phyloP scores from a whole-genome alignment of 805 yeast species.

The Ogataea populi-albae region DNA sequence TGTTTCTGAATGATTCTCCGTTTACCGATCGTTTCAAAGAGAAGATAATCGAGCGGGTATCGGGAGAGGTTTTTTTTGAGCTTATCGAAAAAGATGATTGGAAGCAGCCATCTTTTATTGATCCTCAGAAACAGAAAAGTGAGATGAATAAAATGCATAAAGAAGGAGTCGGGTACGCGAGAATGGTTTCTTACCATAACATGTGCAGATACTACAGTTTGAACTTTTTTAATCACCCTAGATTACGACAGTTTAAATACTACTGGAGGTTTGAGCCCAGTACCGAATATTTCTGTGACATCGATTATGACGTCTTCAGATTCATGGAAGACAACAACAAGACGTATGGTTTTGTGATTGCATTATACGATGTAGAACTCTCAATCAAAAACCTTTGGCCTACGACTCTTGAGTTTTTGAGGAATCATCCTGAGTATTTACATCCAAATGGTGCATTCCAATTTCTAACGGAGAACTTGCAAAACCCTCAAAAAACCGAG shows the following conservation, averaged over 20 bases:
- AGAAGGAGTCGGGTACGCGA: constrained; percentile 56
- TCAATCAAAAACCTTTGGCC: constrained; percentile 67
- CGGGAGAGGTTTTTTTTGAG: constrained; percentile 49
- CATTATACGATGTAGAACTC: constrained; percentile 67
- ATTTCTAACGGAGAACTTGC: constrained; percentile 50
- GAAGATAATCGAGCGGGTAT: constrained; percentile 37
- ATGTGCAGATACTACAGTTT: constrained; percentile 82
- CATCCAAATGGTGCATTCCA: constrained; percentile 52
- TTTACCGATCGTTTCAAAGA: constrained; percentile 58
- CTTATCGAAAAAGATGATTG: constrained; percentile 46
- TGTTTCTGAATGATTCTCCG: constrained; percentile 69
- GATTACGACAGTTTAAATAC: constrained; percentile 57
- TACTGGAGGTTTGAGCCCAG: constrained; percentile 83
- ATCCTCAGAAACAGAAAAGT: constrained; percentile 31
- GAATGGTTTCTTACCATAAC: constrained; percentile 63
- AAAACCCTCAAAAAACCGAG: constrained; percentile 44
- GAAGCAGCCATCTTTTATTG: constrained; percentile 47
- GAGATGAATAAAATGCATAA: constrained; percentile 36
- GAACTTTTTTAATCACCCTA: constrained; percentile 60
- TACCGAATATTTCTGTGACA: constrained; percentile 62
- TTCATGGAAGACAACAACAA: constrained; percentile 66
- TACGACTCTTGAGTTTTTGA: constrained; percentile 57
- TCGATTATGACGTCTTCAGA: constrained; percentile 75
- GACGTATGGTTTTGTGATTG: constrained; percentile 70
- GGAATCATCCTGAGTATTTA: constrained; percentile 54